Evolutionary conservation across 805 yeast species (phyloP).

Genomic region (Candida tammaniensis): DNA sequence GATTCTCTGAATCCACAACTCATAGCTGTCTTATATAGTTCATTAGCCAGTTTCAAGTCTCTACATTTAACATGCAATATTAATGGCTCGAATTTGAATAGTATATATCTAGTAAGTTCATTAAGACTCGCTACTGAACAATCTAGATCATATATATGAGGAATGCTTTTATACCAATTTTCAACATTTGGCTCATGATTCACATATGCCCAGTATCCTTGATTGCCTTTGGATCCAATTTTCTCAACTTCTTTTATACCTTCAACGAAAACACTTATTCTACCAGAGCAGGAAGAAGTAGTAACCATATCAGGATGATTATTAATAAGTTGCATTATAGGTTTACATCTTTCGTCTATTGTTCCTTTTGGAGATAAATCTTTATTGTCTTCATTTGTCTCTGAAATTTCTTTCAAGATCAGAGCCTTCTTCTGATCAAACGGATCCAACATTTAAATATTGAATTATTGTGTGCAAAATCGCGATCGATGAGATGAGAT

Average conservation of each 20-base stretch:
- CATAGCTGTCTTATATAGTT: slow-evolving; percentile 69
- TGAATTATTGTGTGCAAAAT: background rate
- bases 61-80: slow-evolving; percentile 83
- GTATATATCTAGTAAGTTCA: slow-evolving; percentile 48
- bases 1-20: slow-evolving; percentile 83
- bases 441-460: slow-evolving; percentile 40
- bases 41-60: slow-evolving; percentile 53
- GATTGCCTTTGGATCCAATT: slow-evolving; percentile 82
- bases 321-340: slow-evolving; percentile 69
- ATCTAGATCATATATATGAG: slow-evolving; percentile 16
- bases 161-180: slow-evolving; percentile 45
- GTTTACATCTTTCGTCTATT: slow-evolving; percentile 71
- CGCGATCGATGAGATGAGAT: slow-evolving; percentile 3
- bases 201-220: slow-evolving; percentile 82
- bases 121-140: background rate
- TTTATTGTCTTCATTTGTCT: slow-evolving; percentile 40
- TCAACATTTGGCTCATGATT: slow-evolving; percentile 57
- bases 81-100: slow-evolving; percentile 82
- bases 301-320: slow-evolving; percentile 67
- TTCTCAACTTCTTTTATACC: slow-evolving; percentile 52
- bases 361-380: slow-evolving; percentile 88
- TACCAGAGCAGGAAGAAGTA: slow-evolving; percentile 85
- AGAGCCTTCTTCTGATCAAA: slow-evolving; percentile 65
- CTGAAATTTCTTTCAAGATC: slow-evolving; percentile 51
- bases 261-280: slow-evolving; percentile 79